phyloP scores from a whole-genome alignment of 176 grass and related monocot genomes.

The Dactylis glomerata region DNA sequence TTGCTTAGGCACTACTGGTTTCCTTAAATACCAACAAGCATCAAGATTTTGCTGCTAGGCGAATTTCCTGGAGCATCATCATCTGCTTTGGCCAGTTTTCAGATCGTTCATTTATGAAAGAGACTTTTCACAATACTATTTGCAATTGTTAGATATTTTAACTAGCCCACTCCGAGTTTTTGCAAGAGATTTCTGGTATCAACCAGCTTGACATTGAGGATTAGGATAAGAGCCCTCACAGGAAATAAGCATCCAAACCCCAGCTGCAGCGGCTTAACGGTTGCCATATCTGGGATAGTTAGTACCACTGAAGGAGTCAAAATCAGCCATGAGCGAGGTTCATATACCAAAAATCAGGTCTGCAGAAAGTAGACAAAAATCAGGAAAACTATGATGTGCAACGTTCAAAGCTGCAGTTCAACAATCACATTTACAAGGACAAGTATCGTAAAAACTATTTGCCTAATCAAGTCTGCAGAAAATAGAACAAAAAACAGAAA shows the following conservation, averaged over 20 bases:
- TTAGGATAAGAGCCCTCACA: background rate
- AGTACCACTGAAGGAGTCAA: background rate
- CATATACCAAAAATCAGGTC: background rate
- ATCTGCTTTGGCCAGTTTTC: background rate
- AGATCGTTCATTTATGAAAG: slow-evolving; percentile 4
- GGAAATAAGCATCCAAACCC: background rate
- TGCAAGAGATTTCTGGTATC: background rate
- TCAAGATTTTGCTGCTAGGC: background rate
- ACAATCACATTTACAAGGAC: background rate
- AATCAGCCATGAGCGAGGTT: background rate
- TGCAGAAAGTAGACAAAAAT: background rate
- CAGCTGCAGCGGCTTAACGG: background rate
- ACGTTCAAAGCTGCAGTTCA: background rate
- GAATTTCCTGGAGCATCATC: background rate
- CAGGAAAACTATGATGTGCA: background rate
- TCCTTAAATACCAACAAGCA: background rate
- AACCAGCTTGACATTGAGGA: slow-evolving; percentile 1
- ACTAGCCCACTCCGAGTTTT: background rate
- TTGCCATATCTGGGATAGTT: background rate
- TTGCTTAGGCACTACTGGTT: background rate
- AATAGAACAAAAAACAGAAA: background rate
- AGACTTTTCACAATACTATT: background rate
- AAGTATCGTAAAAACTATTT: background rate
- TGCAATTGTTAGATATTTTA: background rate
- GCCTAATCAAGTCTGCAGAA: background rate